Evolutionary conservation across 441 rosid genomes (phyloP).

Genomic region (Pelargonium cotyledonis): DNA sequence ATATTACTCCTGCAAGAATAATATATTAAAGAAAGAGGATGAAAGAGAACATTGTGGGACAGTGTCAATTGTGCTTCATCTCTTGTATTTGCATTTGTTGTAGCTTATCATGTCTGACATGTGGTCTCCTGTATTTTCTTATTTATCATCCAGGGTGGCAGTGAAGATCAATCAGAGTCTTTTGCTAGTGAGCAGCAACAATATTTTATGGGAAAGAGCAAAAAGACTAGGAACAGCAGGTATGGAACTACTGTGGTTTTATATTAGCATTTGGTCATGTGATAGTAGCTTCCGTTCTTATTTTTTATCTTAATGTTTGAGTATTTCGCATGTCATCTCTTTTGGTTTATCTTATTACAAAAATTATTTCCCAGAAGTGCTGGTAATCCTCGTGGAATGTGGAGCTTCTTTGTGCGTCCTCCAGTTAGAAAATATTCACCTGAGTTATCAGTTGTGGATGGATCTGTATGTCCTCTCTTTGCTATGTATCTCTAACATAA

Average conservation of each 20-base stretch:
- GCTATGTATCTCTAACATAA: conserved; percentile 13
- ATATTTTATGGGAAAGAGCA: conserved; percentile 37
- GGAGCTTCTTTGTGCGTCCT: conserved; percentile 47
- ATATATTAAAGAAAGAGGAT: not conserved
- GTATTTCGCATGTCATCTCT: conserved; percentile 8
- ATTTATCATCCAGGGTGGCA: conserved; percentile 47
- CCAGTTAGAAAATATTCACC: conserved; percentile 37
- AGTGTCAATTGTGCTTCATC: not conserved
- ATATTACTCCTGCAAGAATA: not conserved
- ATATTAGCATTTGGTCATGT: conserved; percentile 12
- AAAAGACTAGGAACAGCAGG: conserved; percentile 50
- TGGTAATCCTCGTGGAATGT: conserved; percentile 52
- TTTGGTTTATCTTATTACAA: conserved; percentile 13
- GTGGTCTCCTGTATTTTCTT: conserved; percentile 16
- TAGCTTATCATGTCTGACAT: conserved; percentile 1
- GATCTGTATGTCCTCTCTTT: conserved; percentile 37
- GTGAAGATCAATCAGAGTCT: conserved; percentile 37
- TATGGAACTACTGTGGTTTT: conserved; percentile 24
- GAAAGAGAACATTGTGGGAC: not conserved
- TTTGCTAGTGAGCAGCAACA: conserved; percentile 35
- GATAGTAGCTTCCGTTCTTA: conserved; percentile 9
- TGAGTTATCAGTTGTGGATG: conserved; percentile 31
- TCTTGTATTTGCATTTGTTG: not conserved
- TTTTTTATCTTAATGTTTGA: conserved; percentile 8
- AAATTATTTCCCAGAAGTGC: conserved; percentile 19